Conservation (phyloP, 352 stramenopile genomes). For the Pythium phragmitis region DNA sequence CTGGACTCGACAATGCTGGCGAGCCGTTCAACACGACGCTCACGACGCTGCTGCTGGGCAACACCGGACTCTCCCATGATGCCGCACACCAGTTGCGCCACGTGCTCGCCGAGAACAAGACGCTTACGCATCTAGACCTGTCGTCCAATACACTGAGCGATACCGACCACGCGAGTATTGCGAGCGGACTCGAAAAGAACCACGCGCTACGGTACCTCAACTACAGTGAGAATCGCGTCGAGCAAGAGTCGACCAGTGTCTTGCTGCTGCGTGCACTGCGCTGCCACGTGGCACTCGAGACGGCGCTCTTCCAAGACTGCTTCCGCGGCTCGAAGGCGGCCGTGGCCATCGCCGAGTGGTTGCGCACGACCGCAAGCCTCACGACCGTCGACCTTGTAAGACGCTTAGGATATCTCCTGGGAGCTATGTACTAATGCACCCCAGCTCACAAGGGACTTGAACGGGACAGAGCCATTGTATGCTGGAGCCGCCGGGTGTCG, state of each 20-base stretch:
- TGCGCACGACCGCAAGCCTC: constrained; percentile 34
- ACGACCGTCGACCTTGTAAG: constrained; percentile 55
- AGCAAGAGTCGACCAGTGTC: constrained; percentile 35
- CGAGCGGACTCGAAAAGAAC: constrained; percentile 49
- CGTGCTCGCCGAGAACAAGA: constrained; percentile 44
- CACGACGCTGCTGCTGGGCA: constrained; percentile 50
- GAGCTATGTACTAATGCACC: too few species aligned
- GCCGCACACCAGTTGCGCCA: constrained; percentile 42
- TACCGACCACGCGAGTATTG: constrained; percentile 34
- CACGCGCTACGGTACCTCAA: constrained; percentile 42
- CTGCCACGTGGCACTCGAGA: constrained; percentile 41
- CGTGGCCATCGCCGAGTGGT: constrained; percentile 31
- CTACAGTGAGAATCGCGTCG: constrained; percentile 62
- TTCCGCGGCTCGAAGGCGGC: constrained; percentile 39
- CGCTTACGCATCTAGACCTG: constrained; percentile 52
- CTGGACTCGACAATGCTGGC: constrained; percentile 1
- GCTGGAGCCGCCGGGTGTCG: constrained; percentile 53
- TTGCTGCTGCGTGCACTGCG: constrained; percentile 38
- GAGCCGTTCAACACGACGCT: constrained; percentile 62
- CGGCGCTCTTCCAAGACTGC: constrained; percentile 54
- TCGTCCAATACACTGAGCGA: constrained; percentile 30
- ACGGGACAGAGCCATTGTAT: constrained; percentile 55
- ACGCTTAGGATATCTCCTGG: too few species aligned
- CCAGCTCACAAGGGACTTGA: neutral
- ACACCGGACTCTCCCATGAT: constrained; percentile 60